Evolutionary conservation across 768 basidiomycete species (phyloP).

Genomic region (Calvatia gigantea): DNA sequence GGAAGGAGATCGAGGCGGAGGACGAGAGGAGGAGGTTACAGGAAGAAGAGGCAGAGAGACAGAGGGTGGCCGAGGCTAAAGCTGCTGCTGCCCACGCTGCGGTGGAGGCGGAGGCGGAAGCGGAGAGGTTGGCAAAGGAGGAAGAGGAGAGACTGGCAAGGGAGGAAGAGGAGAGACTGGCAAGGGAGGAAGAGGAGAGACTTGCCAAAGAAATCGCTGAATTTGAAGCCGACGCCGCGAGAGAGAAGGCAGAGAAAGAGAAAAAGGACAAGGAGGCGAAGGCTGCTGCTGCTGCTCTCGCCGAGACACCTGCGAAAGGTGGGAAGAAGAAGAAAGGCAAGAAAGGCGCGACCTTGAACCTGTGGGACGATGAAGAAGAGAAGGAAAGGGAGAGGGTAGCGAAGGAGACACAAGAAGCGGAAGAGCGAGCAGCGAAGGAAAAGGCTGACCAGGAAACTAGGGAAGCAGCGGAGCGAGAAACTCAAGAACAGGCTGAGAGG

Average conservation of each 20-base stretch:
- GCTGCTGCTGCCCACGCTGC: constrained; percentile 9
- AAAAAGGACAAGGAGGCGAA: constrained; percentile 1
- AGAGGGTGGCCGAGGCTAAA: constrained; percentile 2
- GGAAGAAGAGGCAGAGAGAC: constrained; percentile 8
- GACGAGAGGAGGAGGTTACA: constrained; percentile 9
- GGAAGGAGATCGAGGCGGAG: constrained; percentile 8
- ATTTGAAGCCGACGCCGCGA: not conserved
- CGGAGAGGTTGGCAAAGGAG: not conserved
- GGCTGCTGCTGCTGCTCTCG: constrained; percentile 6
- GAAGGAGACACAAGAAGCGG: constrained; percentile 15
- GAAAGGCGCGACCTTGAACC: not conserved
- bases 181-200: constrained; percentile 11
- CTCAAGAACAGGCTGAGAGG: not conserved
- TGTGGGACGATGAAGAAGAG: constrained; percentile 11
- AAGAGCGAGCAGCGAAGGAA: constrained; percentile 3
- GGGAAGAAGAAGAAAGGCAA: constrained; percentile 1
- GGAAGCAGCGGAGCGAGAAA: not conserved
- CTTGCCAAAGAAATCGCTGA: not conserved
- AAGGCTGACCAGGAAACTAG: constrained; percentile 13
- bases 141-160: constrained; percentile 9
- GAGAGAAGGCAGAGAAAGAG: not conserved
- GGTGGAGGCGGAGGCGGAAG: constrained; percentile 6
- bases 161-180: constrained; percentile 3
- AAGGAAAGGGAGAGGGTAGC: constrained; percentile 7
- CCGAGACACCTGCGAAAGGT: not conserved